Percentiles rank a stretch among this genome's conserved stretches.
Evolutionary conservation across 768 basidiomycete species (phyloP).

Genomic region (Tephrocybe rancida): DNA sequence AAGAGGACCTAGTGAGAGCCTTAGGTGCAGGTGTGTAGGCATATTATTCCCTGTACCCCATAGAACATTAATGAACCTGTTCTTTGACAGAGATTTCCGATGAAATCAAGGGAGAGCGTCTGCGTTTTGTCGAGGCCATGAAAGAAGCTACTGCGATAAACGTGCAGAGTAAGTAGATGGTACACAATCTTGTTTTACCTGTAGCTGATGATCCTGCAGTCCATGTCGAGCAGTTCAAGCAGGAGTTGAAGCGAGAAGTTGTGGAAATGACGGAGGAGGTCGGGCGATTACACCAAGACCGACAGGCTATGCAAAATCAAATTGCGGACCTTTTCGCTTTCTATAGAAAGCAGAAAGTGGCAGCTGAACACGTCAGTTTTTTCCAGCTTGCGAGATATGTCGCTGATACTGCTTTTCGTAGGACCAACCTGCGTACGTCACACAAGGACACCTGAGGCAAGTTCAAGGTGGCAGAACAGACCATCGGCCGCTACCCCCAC

Average conservation of each 20-base stretch:
- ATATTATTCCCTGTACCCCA: background rate
- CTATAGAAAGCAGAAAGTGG: constrained; percentile 63
- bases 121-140: constrained; percentile 94
- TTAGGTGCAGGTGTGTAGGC: constrained; percentile 58
- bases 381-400: background rate
- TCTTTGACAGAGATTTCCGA: constrained; percentile 63
- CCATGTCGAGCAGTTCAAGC: constrained; percentile 88
- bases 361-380: constrained; percentile 16
- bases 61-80: background rate
- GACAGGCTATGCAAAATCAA: constrained; percentile 66
- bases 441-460: background rate
- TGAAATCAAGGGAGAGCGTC: constrained; percentile 84
- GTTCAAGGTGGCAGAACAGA: background rate
- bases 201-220: constrained; percentile 39
- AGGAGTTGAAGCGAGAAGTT: constrained; percentile 76
- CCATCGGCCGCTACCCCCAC: constrained; percentile 28
- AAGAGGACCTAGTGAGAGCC: constrained; percentile 67
- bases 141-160: constrained; percentile 90
- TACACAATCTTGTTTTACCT: background rate
- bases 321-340: constrained; percentile 76
- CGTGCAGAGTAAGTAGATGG: constrained; percentile 58
- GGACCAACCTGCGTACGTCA: background rate
- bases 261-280: constrained; percentile 75
- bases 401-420: background rate
- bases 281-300: constrained; percentile 63